Percentiles rank a stretch among this genome's conserved stretches.
Evolutionary conservation across 495 filamentous ascomycete species (phyloP).

Genomic region (Staphylotrichum tortipilum): DNA sequence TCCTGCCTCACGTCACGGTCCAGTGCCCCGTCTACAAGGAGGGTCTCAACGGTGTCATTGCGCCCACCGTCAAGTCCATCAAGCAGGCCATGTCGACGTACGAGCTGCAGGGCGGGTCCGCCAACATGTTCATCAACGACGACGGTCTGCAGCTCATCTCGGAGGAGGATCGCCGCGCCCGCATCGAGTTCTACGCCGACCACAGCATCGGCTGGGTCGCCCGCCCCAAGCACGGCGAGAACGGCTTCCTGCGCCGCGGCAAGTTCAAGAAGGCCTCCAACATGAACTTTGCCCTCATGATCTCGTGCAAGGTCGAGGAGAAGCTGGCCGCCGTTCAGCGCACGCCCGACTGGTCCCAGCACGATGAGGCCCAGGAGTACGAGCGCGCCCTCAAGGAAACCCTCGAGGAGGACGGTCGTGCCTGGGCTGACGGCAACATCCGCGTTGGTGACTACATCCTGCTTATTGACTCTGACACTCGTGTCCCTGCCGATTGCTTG

Average conservation of each 20-base stretch:
- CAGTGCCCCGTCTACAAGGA: slow-evolving; percentile 71
- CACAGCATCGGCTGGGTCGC: slow-evolving; percentile 78
- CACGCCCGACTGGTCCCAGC: slow-evolving; percentile 54
- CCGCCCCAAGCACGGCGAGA: slow-evolving; percentile 53
- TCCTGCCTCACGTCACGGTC: slow-evolving; percentile 60
- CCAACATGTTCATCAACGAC: slow-evolving; percentile 75
- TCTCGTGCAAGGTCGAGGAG: slow-evolving; percentile 68
- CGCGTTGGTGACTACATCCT: slow-evolving; percentile 75
- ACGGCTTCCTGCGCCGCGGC: slow-evolving; percentile 54
- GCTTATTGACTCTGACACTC: slow-evolving; percentile 68
- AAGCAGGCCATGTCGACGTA: slow-evolving; percentile 71
- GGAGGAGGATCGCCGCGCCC: slow-evolving; percentile 55
- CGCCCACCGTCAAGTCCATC: slow-evolving; percentile 59
- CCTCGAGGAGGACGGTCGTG: slow-evolving; percentile 59
- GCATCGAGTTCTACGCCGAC: slow-evolving; percentile 60
- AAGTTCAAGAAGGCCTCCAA: slow-evolving; percentile 75
- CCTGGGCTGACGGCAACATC: slow-evolving; percentile 74
- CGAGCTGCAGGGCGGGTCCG: slow-evolving; percentile 70
- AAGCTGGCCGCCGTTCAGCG: slow-evolving; percentile 50
- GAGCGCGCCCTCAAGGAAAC: slow-evolving; percentile 59
- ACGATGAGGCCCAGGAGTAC: slow-evolving; percentile 62
- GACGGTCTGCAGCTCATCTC: slow-evolving; percentile 64
- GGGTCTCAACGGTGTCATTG: slow-evolving; percentile 55
- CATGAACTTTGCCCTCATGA: slow-evolving; percentile 75
- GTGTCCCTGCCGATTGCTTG: slow-evolving; percentile 64